Conservation (phyloP, 495 filamentous ascomycete species). For the Neurospora hispaniola region DNA sequence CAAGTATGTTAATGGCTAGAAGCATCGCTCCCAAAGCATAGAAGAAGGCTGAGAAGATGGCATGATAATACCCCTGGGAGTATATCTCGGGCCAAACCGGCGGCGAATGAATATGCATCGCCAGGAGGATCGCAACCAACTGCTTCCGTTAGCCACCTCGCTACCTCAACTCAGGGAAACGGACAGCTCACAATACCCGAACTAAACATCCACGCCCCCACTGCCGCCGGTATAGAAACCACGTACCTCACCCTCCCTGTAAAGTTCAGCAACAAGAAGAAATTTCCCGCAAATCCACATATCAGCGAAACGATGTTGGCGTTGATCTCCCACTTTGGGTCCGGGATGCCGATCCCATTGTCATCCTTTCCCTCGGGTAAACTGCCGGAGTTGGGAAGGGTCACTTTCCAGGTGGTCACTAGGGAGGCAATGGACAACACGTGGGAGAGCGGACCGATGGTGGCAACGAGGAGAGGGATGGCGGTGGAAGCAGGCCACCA, state of each 20-base stretch:
- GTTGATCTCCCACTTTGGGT: constrained; percentile 44
- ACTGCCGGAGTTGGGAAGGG: constrained; percentile 25
- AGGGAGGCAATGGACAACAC: constrained; percentile 66
- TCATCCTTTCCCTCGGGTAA: constrained; percentile 36
- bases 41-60: constrained; percentile 54
- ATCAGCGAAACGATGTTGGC: constrained; percentile 58
- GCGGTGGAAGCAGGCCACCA: constrained; percentile 78
- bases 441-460: constrained; percentile 63
- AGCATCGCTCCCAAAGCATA: constrained; percentile 55
- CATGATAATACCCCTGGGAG: constrained; percentile 71
- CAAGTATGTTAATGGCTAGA: constrained; percentile 68
- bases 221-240: constrained; percentile 57
- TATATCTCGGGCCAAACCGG: constrained; percentile 52
- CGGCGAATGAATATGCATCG: constrained; percentile 50
- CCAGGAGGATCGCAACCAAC: constrained; percentile 50
- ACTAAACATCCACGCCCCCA: constrained; percentile 57
- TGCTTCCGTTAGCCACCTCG: constrained; percentile 12
- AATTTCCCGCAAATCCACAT: constrained; percentile 57
- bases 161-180: not conserved
- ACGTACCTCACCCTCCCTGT: constrained; percentile 64
- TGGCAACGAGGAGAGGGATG: constrained; percentile 63
- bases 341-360: constrained; percentile 39
- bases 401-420: constrained; percentile 52
- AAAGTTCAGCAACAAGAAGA: constrained; percentile 70
- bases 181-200: constrained; percentile 47